These are phyloP conservation scores for Aspergillus sclerotiicarbonarius DNA, from an alignment of 495 filamentous ascomycete species.

Conservation along the genomic window DNA sequence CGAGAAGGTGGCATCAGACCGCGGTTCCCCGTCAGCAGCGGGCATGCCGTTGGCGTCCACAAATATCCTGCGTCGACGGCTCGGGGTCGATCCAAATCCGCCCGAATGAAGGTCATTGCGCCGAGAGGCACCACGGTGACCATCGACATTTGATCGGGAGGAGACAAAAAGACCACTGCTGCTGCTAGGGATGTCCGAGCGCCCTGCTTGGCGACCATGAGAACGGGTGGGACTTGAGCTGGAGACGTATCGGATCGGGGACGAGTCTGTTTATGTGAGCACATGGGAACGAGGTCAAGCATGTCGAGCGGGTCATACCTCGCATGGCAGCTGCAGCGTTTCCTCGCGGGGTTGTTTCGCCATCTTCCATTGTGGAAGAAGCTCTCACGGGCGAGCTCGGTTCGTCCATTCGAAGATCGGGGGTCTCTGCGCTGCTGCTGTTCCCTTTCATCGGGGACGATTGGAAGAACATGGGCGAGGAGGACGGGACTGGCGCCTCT, in stretches of 20 bases:
- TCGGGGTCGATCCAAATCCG: conserved; percentile 61
- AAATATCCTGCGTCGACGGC: conserved; percentile 67
- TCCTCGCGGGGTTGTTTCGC: conserved; percentile 74
- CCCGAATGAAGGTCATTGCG: conserved; percentile 85
- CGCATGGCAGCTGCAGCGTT: conserved; percentile 52
- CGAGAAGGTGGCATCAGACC: conserved; percentile 83
- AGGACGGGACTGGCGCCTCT: conserved; percentile 50
- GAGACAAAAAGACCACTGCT: conserved; percentile 86
- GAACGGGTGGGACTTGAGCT: conserved; percentile 77
- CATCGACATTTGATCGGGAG: conserved; percentile 50
- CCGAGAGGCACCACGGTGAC: conserved; percentile 48
- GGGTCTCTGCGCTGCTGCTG: conserved; percentile 55
- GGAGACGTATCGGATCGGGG: conserved; percentile 82
- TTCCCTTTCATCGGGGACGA: conserved; percentile 66
- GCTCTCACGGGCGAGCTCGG: conserved; percentile 68
- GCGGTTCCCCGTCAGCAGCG: conserved; percentile 49
- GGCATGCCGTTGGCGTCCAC: conserved; percentile 80
- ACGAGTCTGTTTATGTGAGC: conserved; percentile 62
- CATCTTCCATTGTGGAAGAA: conserved; percentile 54
- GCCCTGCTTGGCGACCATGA: conserved; percentile 50
- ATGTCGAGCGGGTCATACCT: conserved; percentile 51
- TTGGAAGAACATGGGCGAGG: conserved; percentile 80
- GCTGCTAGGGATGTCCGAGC: conserved; percentile 66
- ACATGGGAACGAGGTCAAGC: not conserved
- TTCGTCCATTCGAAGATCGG: conserved; percentile 48